Conservation (phyloP, 2,329 filamentous ascomycete species). For the Lojkania enalia region DNA sequence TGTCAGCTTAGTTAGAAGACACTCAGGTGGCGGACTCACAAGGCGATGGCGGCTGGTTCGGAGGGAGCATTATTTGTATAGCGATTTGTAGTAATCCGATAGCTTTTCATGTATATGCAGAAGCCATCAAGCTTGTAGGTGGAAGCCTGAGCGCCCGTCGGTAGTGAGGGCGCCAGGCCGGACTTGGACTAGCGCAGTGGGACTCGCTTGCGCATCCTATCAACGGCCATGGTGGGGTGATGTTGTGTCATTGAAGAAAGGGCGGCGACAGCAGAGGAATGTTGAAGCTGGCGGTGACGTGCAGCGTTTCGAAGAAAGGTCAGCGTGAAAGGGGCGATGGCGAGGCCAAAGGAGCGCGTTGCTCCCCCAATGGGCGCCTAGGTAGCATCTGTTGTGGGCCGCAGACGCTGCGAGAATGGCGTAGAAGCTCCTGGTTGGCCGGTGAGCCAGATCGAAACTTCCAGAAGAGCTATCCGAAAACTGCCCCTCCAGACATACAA, state of each 20-base stretch:
- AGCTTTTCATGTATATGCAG: no score
- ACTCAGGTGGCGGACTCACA: no score
- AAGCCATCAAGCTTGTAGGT: no score
- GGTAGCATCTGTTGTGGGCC: slow-evolving; percentile 28
- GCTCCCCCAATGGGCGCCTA: slow-evolving; percentile 2
- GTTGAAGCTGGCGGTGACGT: neutral
- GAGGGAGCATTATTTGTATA: no score
- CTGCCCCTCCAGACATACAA: slow-evolving; percentile 27
- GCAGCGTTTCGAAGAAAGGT: neutral
- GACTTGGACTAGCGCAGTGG: neutral
- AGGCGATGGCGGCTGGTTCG: no score
- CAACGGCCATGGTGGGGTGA: neutral
- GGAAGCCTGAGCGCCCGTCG: no score
- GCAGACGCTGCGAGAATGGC: slow-evolving; percentile 18
- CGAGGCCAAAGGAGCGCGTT: neutral
- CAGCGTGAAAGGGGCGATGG: neutral
- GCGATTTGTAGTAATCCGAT: no score
- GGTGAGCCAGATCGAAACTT: slow-evolving; percentile 22
- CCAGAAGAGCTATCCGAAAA: slow-evolving; percentile 25
- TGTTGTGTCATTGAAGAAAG: neutral
- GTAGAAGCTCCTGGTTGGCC: slow-evolving; percentile 28
- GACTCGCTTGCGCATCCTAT: neutral
- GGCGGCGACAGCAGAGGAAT: neutral
- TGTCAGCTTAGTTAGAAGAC: no score
- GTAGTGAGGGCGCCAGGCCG: no score